Evolutionary conservation across 257 asterid species (phyloP).

Genomic region (Solanum bulbocastanum): DNA sequence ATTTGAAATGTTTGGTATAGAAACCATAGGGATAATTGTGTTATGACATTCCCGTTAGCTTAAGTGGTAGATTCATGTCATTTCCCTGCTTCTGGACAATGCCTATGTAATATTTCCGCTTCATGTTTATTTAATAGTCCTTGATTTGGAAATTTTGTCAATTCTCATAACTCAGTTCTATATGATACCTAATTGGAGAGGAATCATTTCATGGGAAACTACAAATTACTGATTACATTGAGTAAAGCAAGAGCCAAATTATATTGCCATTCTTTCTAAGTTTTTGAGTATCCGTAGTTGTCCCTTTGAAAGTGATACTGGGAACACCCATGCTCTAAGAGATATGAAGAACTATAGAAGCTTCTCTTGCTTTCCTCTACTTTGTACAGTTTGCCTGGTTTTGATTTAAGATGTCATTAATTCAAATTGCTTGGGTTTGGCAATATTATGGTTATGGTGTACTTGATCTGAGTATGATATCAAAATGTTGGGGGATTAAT

Average conservation of each 20-base stretch:
- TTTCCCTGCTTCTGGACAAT: background rate
- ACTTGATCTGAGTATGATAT: background rate
- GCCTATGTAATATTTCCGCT: background rate
- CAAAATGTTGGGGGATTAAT: background rate
- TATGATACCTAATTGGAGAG: background rate
- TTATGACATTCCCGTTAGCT: background rate
- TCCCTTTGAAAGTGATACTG: background rate
- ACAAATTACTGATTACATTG: background rate
- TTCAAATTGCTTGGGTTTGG: background rate
- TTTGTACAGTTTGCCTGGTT: background rate
- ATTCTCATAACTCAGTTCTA: background rate
- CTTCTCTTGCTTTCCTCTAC: background rate
- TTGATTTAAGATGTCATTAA: background rate
- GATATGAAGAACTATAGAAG: background rate
- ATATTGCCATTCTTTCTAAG: background rate
- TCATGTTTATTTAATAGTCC: background rate
- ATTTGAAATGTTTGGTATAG: background rate
- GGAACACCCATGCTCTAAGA: background rate
- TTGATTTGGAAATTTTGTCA: background rate
- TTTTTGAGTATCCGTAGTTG: background rate
- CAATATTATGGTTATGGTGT: background rate
- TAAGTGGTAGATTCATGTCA: background rate
- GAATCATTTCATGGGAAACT: background rate
- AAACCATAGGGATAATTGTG: background rate
- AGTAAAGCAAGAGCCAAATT: background rate